Evolutionary conservation across 2,329 filamentous ascomycete genomes (phyloP), one percentile per base, ranked within the genome.

Genomic region (Aspergillus sp.): DNA sequence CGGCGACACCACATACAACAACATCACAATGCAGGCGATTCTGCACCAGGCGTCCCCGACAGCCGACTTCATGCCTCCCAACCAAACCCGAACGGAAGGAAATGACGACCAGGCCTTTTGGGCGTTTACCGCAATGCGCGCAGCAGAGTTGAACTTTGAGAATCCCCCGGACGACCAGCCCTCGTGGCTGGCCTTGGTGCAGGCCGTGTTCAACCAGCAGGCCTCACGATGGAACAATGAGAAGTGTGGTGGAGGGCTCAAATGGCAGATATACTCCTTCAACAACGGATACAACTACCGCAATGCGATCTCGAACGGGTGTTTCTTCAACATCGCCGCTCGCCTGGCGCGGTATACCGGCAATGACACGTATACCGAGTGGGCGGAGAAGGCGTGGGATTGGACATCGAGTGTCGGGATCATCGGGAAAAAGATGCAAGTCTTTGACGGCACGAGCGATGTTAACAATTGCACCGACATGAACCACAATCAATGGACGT

Each of bases 191-290:
- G 84, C 86, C 10, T 79, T 95, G 42, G 86, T 82, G 1, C 88
- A 91, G 69, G 88, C 87, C 13, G 87, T 91, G 1, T 95, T 92
- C 71, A 91, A 93, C 73, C 84, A 87, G 47, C 90, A 91, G 65
- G 83, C 82, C 2, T 72, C 72, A 14, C 82, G 89, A 17, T 93
- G 89, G 87, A 86, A 94, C 60, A 74, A 72, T 4, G 63, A 71
- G 0, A 78, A 77, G 1, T 96, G 91, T 69, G 77, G 75, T 45
- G 91, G 91, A 49, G 91, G 91, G 7, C 73, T 96, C 58, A 64
- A 64, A 11, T 70, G 67, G 67, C 67, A 70, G 45, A 62, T 69
- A 5, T 67, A 63, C 20, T 58, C 62, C 0, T 69, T 65, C 57
- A 67, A 68, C 38, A 64, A 63, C 36, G 67, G 67, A 7, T 70